Evolutionary conservation across 495 filamentous ascomycete species (phyloP).

Genomic region (Astrothelium subdiscretum): DNA sequence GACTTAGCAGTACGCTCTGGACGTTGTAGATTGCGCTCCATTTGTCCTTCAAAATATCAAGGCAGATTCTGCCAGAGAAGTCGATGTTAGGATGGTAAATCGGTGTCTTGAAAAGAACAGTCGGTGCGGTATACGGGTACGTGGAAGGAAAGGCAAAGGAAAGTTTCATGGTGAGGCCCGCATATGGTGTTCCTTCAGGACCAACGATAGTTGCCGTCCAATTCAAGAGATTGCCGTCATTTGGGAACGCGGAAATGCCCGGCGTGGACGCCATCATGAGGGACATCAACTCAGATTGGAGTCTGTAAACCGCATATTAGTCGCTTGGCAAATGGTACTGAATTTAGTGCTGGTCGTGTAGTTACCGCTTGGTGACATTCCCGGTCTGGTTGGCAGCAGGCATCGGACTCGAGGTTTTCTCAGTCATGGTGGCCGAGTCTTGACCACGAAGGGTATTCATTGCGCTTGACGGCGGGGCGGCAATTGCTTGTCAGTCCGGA

Average conservation of each 20-base stretch:
- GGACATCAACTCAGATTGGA: constrained; percentile 95
- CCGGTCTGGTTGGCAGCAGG: constrained; percentile 10
- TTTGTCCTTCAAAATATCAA: constrained; percentile 97
- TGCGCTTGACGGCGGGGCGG: background rate
- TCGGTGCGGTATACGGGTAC: constrained; percentile 89
- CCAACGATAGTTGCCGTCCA: constrained; percentile 94
- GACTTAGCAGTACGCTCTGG: constrained; percentile 78
- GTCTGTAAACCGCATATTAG: constrained; percentile 37
- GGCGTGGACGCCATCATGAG: constrained; percentile 91
- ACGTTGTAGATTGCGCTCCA: constrained; percentile 95
- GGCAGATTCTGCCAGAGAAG: constrained; percentile 30
- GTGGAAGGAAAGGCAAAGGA: constrained; percentile 81
- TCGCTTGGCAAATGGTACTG: background rate
- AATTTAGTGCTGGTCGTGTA: background rate
- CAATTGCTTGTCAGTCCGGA: background rate
- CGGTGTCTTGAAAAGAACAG: constrained; percentile 52
- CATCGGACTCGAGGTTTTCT: constrained; percentile 2
- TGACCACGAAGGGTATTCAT: background rate
- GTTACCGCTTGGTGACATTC: constrained; percentile 26
- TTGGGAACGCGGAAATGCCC: constrained; percentile 90
- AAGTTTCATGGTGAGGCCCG: constrained; percentile 82
- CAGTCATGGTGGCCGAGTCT: background rate
- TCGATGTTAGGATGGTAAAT: constrained; percentile 37
- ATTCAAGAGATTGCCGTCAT: constrained; percentile 76
- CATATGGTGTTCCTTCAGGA: constrained; percentile 84